Evolutionary conservation across 495 filamentous ascomycete species (phyloP).

Genomic region (Pseudomonodictys pantanalensis): DNA sequence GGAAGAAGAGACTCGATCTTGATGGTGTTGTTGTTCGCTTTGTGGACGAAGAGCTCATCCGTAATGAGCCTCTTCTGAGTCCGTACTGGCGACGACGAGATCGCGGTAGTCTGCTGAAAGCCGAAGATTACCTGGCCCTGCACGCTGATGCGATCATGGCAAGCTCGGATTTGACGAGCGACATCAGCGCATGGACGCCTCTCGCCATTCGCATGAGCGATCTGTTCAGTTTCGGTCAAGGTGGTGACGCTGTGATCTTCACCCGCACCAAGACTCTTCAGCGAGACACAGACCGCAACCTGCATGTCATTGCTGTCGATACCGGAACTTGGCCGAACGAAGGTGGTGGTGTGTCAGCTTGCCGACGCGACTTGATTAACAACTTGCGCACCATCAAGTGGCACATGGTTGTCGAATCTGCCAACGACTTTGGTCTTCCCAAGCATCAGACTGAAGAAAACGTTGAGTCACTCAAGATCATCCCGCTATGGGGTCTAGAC

Average conservation of each 20-base stretch:
- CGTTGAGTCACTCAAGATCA: slow-evolving; percentile 61
- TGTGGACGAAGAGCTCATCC: slow-evolving; percentile 60
- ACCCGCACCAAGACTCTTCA: slow-evolving; percentile 44
- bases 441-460: slow-evolving; percentile 67
- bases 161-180: slow-evolving; percentile 59
- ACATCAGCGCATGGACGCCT: slow-evolving; percentile 57
- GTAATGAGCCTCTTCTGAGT: slow-evolving; percentile 53
- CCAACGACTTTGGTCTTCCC: slow-evolving; percentile 63
- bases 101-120: slow-evolving; percentile 51
- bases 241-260: slow-evolving; percentile 55
- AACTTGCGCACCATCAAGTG: slow-evolving; percentile 59
- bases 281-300: slow-evolving; percentile 52
- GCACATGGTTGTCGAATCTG: slow-evolving; percentile 65
- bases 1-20: slow-evolving; percentile 57
- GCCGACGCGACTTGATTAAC: slow-evolving; percentile 67
- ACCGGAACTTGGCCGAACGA: slow-evolving; percentile 66
- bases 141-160: slow-evolving; percentile 59
- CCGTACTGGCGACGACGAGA: slow-evolving; percentile 60
- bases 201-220: slow-evolving; percentile 62
- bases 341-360: slow-evolving; percentile 64
- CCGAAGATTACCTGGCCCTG: slow-evolving; percentile 55
- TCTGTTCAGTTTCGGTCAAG: slow-evolving; percentile 62
- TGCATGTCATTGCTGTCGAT: slow-evolving; percentile 64
- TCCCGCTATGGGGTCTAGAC: slow-evolving; percentile 66
- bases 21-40: slow-evolving; percentile 62